A percentile compares a stretch with the other conserved stretches of the same genome.
phyloP scores from a whole-genome alignment of 1,284 basidiomycete species.

The Phenoliferia sp. region DNA sequence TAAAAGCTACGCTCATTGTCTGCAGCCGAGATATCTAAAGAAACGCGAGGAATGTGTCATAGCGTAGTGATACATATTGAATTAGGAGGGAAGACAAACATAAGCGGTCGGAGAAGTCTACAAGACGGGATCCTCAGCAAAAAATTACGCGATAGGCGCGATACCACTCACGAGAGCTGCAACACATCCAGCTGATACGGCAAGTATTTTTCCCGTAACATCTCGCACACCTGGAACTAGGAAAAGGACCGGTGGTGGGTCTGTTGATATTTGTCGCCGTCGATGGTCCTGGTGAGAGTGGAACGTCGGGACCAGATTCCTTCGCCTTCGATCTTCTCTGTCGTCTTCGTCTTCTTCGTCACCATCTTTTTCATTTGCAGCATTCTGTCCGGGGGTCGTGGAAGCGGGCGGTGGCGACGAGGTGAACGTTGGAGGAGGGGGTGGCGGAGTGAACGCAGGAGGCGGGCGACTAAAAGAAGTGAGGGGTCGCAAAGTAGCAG shows the following conservation, averaged over 20 bases:
- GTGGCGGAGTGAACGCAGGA: not conserved
- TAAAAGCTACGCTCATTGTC: not conserved
- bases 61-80: not conserved
- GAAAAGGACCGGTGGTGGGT: not conserved
- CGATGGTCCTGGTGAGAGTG: not conserved
- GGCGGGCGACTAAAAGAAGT: not conserved
- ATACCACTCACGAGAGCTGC: not conserved
- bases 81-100: not conserved
- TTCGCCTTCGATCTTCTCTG: not conserved
- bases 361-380: not conserved
- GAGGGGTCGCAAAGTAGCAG: not conserved
- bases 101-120: no score
- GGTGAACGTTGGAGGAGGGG: not conserved
- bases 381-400: not conserved
- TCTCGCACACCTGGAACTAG: not conserved
- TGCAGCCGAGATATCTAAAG: not conserved
- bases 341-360: not conserved
- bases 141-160: no score
- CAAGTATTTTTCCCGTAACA: not conserved
- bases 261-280: not conserved
- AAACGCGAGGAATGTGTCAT: not conserved
- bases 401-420: not conserved
- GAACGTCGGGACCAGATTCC: not conserved
- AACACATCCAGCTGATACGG: not conserved
- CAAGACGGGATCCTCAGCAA: no score